Base-by-base conservation (phyloP, 208 protist genomes). In the Lotmaria passim region DNA sequence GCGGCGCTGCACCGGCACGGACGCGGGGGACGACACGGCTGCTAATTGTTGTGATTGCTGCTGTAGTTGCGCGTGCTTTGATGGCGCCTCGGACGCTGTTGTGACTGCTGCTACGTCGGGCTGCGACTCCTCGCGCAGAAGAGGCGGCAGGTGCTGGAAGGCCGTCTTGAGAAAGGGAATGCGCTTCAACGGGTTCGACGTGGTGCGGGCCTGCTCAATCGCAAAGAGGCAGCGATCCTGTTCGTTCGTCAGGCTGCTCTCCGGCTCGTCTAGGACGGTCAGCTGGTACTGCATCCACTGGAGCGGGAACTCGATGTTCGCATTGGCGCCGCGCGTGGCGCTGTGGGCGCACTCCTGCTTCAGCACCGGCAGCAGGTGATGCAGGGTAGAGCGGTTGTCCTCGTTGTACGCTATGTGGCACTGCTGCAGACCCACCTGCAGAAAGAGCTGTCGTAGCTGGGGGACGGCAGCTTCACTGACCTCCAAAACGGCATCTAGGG, bases 381-480 rank as follows among this genome's bases (percentile, higher is more conserved):
- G 71, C 12, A 77, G 63, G 14, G 44, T 55, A 34, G 56, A 36
- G n/a, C 87, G 71, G 59, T 89, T 88, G 51, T 94, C 86, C 33
- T 94, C 89, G 17, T 89, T 79, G 69, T 86, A 90, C 41, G 91
- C 89, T 5, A 81, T 71, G 21, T 86, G 57, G 56, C 73, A 78
- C n/a, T 85, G 87, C 68, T 90, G 82, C 55, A 86, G 87, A 19
- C 71, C 75, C 17, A 72, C 79, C 62, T 81, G 85, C 10, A 90
- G 67, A 23, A 82, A 77, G 3, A 92, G 69, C 11, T 24, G 43
- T 7, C 63, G 47, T 24, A 80, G 63, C 7, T 38, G 23, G 1
- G 65, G 64, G 21, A 65, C 17, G 15, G 65, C 67, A 17, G 41
- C 31, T 38, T 70, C 31, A 10, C 68, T 60, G 21, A 62, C 71